Evolutionary conservation across 371 early-diverging fungal species (phyloP).

Genomic region (Mortierella sp.): DNA sequence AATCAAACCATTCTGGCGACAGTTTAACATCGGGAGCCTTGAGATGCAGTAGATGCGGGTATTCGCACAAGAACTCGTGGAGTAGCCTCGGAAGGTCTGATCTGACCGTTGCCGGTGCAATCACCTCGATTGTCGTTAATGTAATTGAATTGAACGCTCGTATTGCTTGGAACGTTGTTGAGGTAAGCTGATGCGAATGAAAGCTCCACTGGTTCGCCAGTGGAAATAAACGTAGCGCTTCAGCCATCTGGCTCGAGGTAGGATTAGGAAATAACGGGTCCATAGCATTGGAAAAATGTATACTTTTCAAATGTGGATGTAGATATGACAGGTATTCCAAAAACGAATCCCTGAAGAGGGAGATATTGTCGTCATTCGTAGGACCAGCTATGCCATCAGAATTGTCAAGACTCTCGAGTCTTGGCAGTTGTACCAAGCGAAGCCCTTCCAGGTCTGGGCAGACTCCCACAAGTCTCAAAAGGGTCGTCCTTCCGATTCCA

Average conservation of each 20-base stretch:
- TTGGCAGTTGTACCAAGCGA: neutral
- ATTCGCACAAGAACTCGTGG: conserved; percentile 14
- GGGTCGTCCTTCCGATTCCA: neutral
- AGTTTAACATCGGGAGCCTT: neutral
- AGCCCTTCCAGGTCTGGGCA: conserved; percentile 1
- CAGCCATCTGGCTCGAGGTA: too few species aligned
- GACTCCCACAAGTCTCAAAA: neutral
- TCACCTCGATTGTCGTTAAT: conserved; percentile 4
- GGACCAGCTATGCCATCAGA: neutral
- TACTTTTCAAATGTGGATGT: conserved; percentile 2
- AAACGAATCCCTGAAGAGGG: neutral
- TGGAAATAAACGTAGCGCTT: neutral
- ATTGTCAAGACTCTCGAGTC: neutral
- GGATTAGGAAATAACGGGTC: too few species aligned
- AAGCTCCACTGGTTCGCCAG: neutral
- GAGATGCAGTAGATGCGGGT: conserved; percentile 22
- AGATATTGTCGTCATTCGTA: neutral
- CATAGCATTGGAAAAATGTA: neutral
- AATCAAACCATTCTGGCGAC: conserved; percentile 5
- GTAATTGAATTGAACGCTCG: neutral
- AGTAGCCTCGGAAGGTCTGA: neutral
- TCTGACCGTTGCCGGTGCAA: neutral
- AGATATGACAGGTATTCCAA: neutral
- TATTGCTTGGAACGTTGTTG: neutral
- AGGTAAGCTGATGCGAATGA: neutral